Percentiles rank a stretch among this genome's conserved stretches.
phyloP scores from a whole-genome alignment of 116 monocot genomes.

The Zostera marina region DNA sequence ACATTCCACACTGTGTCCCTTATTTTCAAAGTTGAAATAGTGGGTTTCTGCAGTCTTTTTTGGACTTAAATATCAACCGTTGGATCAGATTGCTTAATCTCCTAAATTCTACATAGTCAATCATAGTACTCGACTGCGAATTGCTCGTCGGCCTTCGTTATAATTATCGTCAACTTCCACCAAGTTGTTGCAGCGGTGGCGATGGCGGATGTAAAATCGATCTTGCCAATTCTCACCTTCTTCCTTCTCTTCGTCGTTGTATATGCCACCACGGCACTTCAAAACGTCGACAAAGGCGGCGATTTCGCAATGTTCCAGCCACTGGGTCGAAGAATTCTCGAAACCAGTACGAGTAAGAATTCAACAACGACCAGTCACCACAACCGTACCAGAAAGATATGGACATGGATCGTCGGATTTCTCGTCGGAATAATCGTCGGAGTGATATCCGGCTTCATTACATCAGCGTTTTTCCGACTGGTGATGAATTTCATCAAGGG shows the following conservation, averaged over 20 bases:
- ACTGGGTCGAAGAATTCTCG: conserved; percentile 3
- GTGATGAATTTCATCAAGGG: conserved; percentile 36
- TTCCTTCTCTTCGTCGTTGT: neutral
- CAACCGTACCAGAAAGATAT: neutral
- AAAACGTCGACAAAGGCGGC: neutral
- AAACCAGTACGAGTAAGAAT: neutral
- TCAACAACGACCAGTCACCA: neutral
- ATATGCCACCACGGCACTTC: neutral
- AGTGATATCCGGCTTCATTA: conserved; percentile 20
- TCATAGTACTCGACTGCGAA: no score
- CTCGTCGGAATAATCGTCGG: conserved; percentile 30
- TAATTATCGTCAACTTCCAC: neutral
- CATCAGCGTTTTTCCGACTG: conserved; percentile 38
- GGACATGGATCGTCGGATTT: conserved; percentile 51
- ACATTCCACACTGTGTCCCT: no score
- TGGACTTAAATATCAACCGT: no score
- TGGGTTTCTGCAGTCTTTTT: no score
- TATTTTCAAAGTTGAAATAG: no score
- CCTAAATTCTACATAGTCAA: no score
- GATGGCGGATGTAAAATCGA: neutral
- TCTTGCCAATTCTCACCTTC: neutral
- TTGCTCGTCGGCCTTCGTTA: neutral
- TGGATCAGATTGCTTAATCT: no score
- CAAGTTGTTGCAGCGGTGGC: neutral
- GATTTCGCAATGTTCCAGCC: neutral